Base-by-base conservation (phyloP, 331 rosid genomes). In the Prunus yedoensis region DNA sequence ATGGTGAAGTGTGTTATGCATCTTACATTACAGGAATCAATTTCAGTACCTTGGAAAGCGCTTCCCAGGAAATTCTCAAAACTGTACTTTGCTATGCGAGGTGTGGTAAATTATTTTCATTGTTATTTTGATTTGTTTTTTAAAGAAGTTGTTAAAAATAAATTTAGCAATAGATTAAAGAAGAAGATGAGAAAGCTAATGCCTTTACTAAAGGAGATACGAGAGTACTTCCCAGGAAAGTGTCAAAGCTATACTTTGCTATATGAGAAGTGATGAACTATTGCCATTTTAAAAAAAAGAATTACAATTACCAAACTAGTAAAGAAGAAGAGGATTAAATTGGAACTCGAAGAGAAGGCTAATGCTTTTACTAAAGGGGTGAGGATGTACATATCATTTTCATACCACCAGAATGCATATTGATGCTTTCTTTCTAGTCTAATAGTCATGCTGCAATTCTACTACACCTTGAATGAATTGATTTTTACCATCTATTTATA, bases 31-130 rank as follows among this genome's bases (percentile, higher is more conserved):
- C 88, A 95, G 97, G 93, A 87, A 84, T 91, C 98, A 74, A 60
- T 90, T 70, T 90, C 91, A 21, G 89, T 95, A 52, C 94, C 93
- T 74, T 95, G 99, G 99, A 85, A 20, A 71, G 45, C 60, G 65
- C 87, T 90, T 84, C 97, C 88, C 58, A 74, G 82, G 81, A 92
- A 75, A 87, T 80, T 74, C 63, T 87, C 97, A 70, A 95, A 92
- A 85, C 80, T 92, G 30, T 92, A 85, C 85, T 92, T 90, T 76
- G 97, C 99, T 10, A 84, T 84, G 85, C 91, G 97, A 95, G 99
- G 99, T 95, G 57, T 11, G 80, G 21, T 81, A 35, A 81, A 61
- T 68, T 59, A 3, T 82, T 16, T 10, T 12, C 32, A 35, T 70
- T 47, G 32, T 13, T 43, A 56, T 27, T 58, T 4, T 2, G 14